phyloP scores from a whole-genome alignment of 202 grass and related monocot species.

The Panicum virgatum region DNA sequence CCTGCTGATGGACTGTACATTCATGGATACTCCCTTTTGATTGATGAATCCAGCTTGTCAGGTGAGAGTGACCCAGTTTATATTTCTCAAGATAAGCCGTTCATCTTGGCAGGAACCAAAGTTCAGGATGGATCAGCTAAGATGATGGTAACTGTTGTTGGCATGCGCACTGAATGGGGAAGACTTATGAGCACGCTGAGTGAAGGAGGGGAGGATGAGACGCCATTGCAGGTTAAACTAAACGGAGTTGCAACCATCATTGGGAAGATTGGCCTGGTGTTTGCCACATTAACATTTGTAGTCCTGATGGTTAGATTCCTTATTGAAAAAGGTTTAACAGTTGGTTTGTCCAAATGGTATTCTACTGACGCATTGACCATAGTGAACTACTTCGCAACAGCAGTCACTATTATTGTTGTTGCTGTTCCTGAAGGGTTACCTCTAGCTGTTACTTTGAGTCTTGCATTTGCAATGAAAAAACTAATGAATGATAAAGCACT shows the following conservation, averaged over 20 bases:
- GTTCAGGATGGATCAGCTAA: slow-evolving; percentile 86
- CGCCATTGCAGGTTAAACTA: slow-evolving; percentile 84
- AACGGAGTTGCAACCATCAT: slow-evolving; percentile 89
- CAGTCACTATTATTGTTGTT: slow-evolving; percentile 94
- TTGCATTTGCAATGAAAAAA: slow-evolving; percentile 99
- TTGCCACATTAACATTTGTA: slow-evolving; percentile 75
- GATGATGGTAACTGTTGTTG: slow-evolving; percentile 71
- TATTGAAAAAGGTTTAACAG: slow-evolving; percentile 50
- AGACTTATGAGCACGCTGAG: slow-evolving; percentile 80
- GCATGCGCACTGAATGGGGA: slow-evolving; percentile 88
- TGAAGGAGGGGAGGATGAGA: slow-evolving; percentile 82
- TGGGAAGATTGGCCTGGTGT: slow-evolving; percentile 75
- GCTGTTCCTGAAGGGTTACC: slow-evolving; percentile 94
- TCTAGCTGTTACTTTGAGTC: slow-evolving; percentile 87
- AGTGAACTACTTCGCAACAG: slow-evolving; percentile 80
- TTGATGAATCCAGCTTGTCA: slow-evolving; percentile 81
- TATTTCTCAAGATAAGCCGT: slow-evolving; percentile 66
- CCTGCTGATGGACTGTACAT: slow-evolving; percentile 75
- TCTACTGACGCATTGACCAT: slow-evolving; percentile 68
- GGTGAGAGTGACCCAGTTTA: slow-evolving; percentile 77
- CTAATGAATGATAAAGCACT: slow-evolving; percentile 97
- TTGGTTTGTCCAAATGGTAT: slow-evolving; percentile 66
- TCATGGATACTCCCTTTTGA: slow-evolving; percentile 75
- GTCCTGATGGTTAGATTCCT: slow-evolving; percentile 71
- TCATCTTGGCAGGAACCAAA: slow-evolving; percentile 77